Evolutionary conservation across 2,329 filamentous ascomycete species (phyloP), one percentile per base, ranked within the genome.

Genomic region (Ampelomyces quisqualis): DNA sequence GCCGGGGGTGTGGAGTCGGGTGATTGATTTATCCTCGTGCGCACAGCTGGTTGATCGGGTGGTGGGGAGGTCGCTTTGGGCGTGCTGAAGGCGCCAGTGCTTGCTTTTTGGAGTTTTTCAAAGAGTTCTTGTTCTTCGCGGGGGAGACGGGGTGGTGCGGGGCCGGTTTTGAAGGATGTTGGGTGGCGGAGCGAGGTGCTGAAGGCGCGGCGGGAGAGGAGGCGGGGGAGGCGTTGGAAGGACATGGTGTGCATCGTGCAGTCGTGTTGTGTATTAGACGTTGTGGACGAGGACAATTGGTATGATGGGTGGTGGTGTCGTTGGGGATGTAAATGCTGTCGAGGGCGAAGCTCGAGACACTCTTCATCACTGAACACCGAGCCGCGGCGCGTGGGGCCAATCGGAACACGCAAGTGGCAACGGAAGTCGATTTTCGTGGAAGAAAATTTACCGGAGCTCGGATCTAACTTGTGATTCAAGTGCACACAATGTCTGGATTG

Each of bases 121-220:
- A 93, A 95, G 52, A 94, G 81, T 65, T 90, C 88, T 74, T 96
- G 90, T 57, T 95, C 85, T 68, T 88, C 83, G 58, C 89, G 83
- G 5, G 91, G 89, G 8, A 97, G 87, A 34, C 89, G 86, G 0
- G 89, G 90, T 11, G 93, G 93, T 6, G 88, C 72, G 17, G 91
- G 88, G 9, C 75, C 74, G 13, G 73, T 34, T 27, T 43, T 43
- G 48, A 69, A 69, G 2, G 57, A 43, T 0, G 51, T 49, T 24
- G 34, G 3, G 45, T 34, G 51, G 21, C 32, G 27, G 3, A 43
- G 20, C 6, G 45, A 43, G 7, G 38, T 54, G 51, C 32, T 53
- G 37, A 60, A 47, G 17, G 43, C 29, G 47, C 49, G 43, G 28
- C 48, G 54, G 33, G 57, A 60, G 44, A 65, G 55, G 22, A 46